Base-by-base conservation (phyloP, 177 flowering plant genomes). In the Vitis hybrid region DNA sequence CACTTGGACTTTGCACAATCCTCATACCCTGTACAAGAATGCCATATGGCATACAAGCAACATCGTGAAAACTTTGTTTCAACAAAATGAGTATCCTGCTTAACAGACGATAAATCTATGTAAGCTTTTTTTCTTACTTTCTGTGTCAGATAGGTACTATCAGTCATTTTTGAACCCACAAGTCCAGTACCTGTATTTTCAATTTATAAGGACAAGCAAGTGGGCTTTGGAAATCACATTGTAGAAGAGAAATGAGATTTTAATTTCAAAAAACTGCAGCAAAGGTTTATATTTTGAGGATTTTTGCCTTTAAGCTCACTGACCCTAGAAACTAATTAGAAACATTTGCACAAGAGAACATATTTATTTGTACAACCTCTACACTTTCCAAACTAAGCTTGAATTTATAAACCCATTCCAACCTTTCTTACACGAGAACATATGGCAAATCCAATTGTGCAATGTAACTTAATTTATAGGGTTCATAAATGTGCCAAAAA, bases 11-110 rank as follows among this genome's bases (percentile, higher is more conserved):
- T 57, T 88, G 85, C 73, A 95, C 99, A 76, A 94, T 90, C 86
- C 97, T 87, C 99, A 95, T 95, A 64, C 97, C 99, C 99, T 95
- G 73, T 65, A 73, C 57, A 79, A 49, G 50, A 55, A 62, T 19
- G 68, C 55, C 56, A 68, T 49, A 60, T 3, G 22, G 57, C 61
- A 44, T 38, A 38, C 7, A 38, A 38, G 47, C 47, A 38, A 76
- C 11, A 63, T 7, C 5, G n/a, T 67, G 44, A 60, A 67, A 64
- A 69, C 55, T 17, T 52, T 38, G 50, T 64, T 20, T 13, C 7
- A 71, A 56, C 38, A 47, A 66, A 49, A 66, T n/a, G 15, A n/a
- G 12, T 1, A 59, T 44, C 49, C 19, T 33, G 8, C 65, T 14
- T 38, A 33, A 33, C 65, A 7, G 47, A 62, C 3, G 51, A 13